These are phyloP conservation scores for Talaromyces verruculosus DNA, from an alignment of 2,329 filamentous ascomycete genomes.

Conservation along the genomic window DNA sequence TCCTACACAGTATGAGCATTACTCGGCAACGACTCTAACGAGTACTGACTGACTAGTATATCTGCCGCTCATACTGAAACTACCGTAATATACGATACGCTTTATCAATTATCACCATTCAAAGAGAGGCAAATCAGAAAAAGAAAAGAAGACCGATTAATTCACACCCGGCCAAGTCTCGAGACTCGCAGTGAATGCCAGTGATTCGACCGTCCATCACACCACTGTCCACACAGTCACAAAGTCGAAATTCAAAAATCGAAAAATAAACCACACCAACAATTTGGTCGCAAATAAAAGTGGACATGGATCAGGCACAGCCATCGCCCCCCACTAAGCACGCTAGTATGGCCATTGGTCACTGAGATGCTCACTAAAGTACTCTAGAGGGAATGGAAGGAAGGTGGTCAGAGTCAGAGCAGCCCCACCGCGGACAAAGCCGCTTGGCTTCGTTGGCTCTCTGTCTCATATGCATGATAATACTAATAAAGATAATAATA, in stretches of 20 bases:
- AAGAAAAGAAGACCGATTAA: background rate
- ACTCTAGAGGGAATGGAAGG: background rate
- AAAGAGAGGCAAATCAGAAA: background rate
- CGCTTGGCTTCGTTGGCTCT: background rate
- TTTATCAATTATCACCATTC: background rate
- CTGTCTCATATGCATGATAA: background rate
- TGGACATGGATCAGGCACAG: background rate
- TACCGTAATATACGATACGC: background rate
- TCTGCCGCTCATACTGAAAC: background rate
- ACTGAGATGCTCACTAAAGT: background rate
- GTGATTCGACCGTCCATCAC: background rate
- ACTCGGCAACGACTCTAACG: background rate
- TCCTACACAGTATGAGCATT: background rate
- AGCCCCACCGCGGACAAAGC: background rate
- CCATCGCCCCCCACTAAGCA: background rate
- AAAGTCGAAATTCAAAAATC: background rate
- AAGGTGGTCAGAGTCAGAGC: slow-evolving; percentile 1
- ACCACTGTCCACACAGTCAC: background rate
- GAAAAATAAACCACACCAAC: background rate
- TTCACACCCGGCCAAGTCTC: background rate
- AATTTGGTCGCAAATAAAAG: background rate
- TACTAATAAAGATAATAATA: background rate
- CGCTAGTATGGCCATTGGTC: background rate
- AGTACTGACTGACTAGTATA: background rate
- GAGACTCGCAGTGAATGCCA: background rate